Evolutionary conservation across 2,329 filamentous ascomycete species (phyloP), one percentile per base, ranked within the genome.

Genomic region (Ophiostoma sp.): DNA sequence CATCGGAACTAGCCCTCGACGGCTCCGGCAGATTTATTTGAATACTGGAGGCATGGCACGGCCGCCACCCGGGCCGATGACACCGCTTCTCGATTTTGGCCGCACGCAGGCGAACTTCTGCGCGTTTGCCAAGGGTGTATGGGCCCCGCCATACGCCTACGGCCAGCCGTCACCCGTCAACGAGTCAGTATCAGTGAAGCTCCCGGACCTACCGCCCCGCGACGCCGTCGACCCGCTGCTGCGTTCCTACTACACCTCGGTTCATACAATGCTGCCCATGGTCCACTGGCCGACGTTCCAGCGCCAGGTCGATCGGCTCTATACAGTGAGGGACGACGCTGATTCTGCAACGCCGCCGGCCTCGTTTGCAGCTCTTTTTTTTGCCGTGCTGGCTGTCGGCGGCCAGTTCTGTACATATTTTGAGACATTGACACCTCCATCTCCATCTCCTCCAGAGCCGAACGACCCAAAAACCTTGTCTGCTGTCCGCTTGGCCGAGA

Each of bases 231-330:
- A 96, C 71, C 86, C 85, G 72, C 81, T 97, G 2, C 79, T 97
- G 44, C 83, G 85, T 45, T 84, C 89, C 49, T 99, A 96, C 77
- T 89, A 91, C 73, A 82, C 84, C 52, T 89, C 89, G 6, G 82
- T 92, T 38, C 94, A 98, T 76, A 85, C 87, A 44, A 89, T 91
- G 76, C 89, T 93, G 73, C 95, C 95, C 0, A 87, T 97, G 60
- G 75, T 98, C 9, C 92, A 98, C 77, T 96, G 93, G 90, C 91
- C 92, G 1, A 90, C 85, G 0, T 96, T 98, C 74, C 83, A 89
- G 73, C 83, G 85, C 64, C 85, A 90, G 66, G 90, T 94, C 70
- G 91, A 96, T 68, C 83, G 87, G 8, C 81, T 96, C 6, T 97
- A 97, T 77, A 85, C 44, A 1, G 36, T 44, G 1, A 55, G 14